A percentile compares a stretch with the other conserved stretches of the same genome.
Conservation (phyloP, 1,284 basidiomycete species). For the Moniliophthora roreri region DNA sequence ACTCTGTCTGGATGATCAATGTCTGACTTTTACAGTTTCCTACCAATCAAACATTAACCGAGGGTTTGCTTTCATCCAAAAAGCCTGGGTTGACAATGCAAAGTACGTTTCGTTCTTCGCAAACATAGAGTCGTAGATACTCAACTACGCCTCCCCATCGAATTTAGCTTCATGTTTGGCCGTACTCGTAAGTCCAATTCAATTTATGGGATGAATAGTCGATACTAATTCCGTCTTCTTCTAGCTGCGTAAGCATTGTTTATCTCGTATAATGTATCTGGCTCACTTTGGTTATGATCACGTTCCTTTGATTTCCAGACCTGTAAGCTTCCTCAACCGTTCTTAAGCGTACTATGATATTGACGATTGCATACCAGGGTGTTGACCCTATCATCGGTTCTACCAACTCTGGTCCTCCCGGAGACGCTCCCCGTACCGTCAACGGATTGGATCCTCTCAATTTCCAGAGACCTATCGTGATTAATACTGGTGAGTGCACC, state of each 20-base stretch:
- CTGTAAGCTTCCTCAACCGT: not conserved
- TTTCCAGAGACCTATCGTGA: not conserved
- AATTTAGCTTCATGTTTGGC: not conserved
- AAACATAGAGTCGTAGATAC: not conserved
- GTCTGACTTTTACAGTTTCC: constrained; percentile 12
- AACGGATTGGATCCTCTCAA: constrained; percentile 20
- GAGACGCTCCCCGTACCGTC: constrained; percentile 9
- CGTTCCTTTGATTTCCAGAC: not conserved
- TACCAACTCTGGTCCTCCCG: too few relatives aligned
- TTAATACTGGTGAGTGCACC: not conserved
- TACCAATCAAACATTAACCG: constrained; percentile 26
- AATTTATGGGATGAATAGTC: too few relatives aligned
- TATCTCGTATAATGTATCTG: too few relatives aligned
- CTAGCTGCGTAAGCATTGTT: too few relatives aligned
- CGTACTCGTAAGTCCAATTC: too few relatives aligned
- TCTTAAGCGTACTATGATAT: too few relatives aligned
- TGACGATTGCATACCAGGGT: constrained; percentile 8
- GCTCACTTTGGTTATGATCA: too few relatives aligned
- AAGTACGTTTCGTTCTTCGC: constrained; percentile 10
- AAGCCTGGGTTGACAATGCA: constrained; percentile 27
- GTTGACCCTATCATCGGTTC: constrained; percentile 25
- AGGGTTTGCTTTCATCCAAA: constrained; percentile 28
- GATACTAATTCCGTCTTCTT: too few relatives aligned
- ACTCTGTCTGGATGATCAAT: not conserved
- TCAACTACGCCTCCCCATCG: constrained; percentile 4